phyloP scores from a whole-genome alignment of 2,329 filamentous ascomycete species.

The Talaromyces sp. region DNA sequence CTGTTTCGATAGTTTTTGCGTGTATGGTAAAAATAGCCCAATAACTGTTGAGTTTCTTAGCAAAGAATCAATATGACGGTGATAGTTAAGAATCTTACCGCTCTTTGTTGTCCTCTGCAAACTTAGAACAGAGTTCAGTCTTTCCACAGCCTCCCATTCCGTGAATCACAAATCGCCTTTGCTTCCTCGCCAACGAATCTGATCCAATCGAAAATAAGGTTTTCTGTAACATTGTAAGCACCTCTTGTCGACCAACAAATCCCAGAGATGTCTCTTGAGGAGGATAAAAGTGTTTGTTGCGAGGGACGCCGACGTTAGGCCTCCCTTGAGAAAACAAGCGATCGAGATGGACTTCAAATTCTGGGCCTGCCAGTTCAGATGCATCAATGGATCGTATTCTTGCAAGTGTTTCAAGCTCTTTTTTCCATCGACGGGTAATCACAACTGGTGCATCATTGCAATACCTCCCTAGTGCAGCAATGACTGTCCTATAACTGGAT shows the following conservation, averaged over 20 bases:
- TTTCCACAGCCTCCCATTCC: constrained; percentile 42
- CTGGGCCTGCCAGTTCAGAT: neutral
- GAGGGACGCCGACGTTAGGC: neutral
- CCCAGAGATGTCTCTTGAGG: neutral
- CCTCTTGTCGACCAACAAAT: neutral
- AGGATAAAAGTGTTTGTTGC: neutral
- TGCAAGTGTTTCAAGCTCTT: neutral
- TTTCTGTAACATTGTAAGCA: neutral
- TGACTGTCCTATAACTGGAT: constrained; percentile 24
- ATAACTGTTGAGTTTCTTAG: constrained; percentile 13
- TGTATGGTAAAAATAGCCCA: constrained; percentile 17
- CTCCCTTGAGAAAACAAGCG: neutral
- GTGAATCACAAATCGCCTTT: constrained; percentile 34
- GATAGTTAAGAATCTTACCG: constrained; percentile 22
- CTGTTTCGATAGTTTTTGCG: constrained; percentile 5
- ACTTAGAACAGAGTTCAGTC: constrained; percentile 39
- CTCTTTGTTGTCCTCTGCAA: constrained; percentile 33
- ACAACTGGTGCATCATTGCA: constrained; percentile 6
- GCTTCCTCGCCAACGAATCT: constrained; percentile 14
- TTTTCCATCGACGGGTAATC: neutral
- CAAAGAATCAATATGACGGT: neutral
- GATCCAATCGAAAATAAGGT: neutral
- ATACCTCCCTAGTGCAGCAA: constrained; percentile 22
- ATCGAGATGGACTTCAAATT: neutral
- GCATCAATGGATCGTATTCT: constrained; percentile 3